phyloP scores from a whole-genome alignment of 2,329 filamentous ascomycete species.

The Atkinsonella hypoxylon region DNA sequence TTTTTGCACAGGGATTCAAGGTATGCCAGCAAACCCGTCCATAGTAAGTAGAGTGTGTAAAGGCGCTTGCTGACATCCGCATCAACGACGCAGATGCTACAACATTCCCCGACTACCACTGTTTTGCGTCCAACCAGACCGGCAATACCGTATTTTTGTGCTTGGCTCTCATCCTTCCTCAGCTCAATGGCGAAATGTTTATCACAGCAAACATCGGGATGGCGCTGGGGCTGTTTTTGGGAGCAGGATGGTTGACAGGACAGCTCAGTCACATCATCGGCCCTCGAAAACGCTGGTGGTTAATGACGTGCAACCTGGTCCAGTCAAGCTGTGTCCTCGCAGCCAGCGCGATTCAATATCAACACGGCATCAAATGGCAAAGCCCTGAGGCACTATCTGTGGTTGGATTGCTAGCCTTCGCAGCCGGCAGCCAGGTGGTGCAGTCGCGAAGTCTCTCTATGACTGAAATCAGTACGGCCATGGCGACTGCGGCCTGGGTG shows the following conservation, averaged over 20 bases:
- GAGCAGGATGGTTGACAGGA: slow-evolving; percentile 41
- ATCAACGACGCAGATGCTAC: slow-evolving; percentile 33
- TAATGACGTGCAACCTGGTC: slow-evolving; percentile 40
- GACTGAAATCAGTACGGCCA: slow-evolving; percentile 51
- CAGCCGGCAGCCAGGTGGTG: slow-evolving; percentile 47
- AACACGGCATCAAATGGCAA: slow-evolving; percentile 22
- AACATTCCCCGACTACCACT: slow-evolving; percentile 48
- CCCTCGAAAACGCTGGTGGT: slow-evolving; percentile 38
- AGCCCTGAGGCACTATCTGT: slow-evolving; percentile 29
- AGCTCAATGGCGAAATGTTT: slow-evolving; percentile 36
- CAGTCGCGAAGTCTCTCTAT: slow-evolving; percentile 41
- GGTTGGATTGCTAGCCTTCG: slow-evolving; percentile 40
- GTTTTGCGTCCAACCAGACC: slow-evolving; percentile 53
- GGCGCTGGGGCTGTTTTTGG: slow-evolving; percentile 43
- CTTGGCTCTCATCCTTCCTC: slow-evolving; percentile 36
- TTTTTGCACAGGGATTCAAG: slow-evolving; percentile 39
- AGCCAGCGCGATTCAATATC: slow-evolving; percentile 36
- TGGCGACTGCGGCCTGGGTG: slow-evolving; percentile 52
- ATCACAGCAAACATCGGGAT: slow-evolving; percentile 40
- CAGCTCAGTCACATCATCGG: slow-evolving; percentile 43
- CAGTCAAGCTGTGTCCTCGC: slow-evolving; percentile 43
- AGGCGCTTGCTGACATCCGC: neutral
- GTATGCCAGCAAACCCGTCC: slow-evolving; percentile 12
- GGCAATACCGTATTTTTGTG: slow-evolving; percentile 51
- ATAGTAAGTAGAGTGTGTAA: neutral